These are phyloP conservation scores for Aspergillus udagawae DNA, from an alignment of 2,329 filamentous ascomycete genomes.

Conservation along the genomic window DNA sequence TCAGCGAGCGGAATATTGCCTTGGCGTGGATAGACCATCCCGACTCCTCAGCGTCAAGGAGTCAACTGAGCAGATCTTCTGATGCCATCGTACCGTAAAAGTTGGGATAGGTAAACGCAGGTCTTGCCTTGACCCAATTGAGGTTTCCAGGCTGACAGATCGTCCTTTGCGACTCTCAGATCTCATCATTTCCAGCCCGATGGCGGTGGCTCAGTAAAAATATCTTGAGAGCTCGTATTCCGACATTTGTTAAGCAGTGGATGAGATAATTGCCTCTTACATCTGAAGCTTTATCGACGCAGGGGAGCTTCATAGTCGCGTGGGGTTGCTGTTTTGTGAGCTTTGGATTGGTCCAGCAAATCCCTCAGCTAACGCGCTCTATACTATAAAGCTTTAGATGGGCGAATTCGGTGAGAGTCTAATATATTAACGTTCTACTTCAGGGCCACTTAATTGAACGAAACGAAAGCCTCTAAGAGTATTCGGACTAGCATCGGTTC, in stretches of 20 bases:
- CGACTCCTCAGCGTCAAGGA: too few relatives aligned
- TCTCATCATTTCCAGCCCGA: neutral
- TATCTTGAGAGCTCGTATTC: neutral
- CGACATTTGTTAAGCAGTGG: neutral
- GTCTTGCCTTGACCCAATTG: neutral
- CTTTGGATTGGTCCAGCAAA: slow-evolving; percentile 9
- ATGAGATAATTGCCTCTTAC: slow-evolving; percentile 11
- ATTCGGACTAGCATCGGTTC: neutral
- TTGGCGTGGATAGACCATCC: too few relatives aligned
- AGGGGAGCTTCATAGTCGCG: neutral
- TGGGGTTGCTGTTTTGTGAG: slow-evolving; percentile 6
- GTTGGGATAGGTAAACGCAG: neutral
- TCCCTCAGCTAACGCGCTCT: slow-evolving; percentile 6
- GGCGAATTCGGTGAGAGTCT: neutral
- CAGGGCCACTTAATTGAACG: neutral
- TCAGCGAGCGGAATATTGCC: too few relatives aligned
- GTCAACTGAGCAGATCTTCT: neutral
- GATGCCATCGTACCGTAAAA: neutral
- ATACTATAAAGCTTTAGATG: neutral
- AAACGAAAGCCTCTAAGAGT: neutral
- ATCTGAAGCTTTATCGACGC: neutral
- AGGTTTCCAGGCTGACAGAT: neutral
- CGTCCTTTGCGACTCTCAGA: neutral
- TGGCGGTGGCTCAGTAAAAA: neutral
- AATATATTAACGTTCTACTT: neutral